Evolutionary conservation across 2,329 filamentous ascomycete species (phyloP), one percentile per base, ranked within the genome.

Genomic region (Biscogniauxia marginata): DNA sequence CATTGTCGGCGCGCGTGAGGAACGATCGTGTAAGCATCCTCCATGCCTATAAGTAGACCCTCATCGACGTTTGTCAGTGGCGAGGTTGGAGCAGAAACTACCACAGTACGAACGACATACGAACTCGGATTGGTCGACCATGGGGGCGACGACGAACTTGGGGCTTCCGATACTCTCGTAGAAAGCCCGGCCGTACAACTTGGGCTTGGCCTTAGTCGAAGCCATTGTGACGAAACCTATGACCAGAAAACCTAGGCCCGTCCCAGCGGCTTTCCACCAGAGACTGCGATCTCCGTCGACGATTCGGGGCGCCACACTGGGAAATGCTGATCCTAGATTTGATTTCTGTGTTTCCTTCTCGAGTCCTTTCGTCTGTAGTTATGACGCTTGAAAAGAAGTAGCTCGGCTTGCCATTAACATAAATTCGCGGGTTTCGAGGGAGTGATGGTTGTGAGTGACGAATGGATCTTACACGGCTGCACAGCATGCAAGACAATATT

Each of bases 101-200:
- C n/a, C 18, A 58, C 16, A 19, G 22, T 2, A 53, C 34, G 9
- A 30, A 56, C 51, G 60, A 79, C 88, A 63, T 79, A 96, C 93
- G 78, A 98, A 97, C 78, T 99, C 95, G 25, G 92, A 97, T 73
- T 97, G 91, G 70, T 99, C 93, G 20, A 99, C 95, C 95, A 99
- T 99, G 34, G 95, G 95, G 30, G 95, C 95, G 54, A 99, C 83
- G 24, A 99, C 85, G 63, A 89, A 87, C 75, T 91, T 96, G 1
- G 95, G 95, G 58, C 89, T 93, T 20, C 95, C 95, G 59, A 99
- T 89, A 70, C 90, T 96, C 77, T 97, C 87, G 70, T 98, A 99
- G 72, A 99, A 98, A 11, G 89, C 90, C 56, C 95, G 81, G 0
- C 95, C 95, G 65, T 89, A 85, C 20, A 96, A 77, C 72, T 93